Percentiles rank a stretch among this genome's conserved stretches.
phyloP scores from a whole-genome alignment of 768 basidiomycete genomes.

The Leccinum boreale region DNA sequence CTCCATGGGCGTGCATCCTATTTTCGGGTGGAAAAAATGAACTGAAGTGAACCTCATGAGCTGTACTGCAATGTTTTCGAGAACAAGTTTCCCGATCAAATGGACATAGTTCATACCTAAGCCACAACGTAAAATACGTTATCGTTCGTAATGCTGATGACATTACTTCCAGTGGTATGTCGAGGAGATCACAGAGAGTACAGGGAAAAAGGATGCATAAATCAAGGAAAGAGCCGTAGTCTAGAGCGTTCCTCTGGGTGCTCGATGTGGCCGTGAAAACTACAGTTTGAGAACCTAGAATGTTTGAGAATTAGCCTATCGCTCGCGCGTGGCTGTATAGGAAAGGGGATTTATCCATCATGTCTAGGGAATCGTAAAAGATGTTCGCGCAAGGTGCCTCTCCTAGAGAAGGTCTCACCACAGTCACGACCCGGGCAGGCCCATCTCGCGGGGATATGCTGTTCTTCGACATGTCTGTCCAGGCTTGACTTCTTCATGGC shows the following conservation, averaged over 20 bases:
- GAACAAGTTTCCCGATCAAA: neutral
- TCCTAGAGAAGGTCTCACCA: too few species aligned
- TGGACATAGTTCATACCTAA: slow-evolving; percentile 9
- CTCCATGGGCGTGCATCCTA: neutral
- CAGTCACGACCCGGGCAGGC: neutral
- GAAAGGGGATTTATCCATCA: neutral
- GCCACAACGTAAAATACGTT: neutral
- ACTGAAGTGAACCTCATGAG: neutral
- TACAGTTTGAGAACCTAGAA: neutral
- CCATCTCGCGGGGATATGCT: slow-evolving; percentile 13
- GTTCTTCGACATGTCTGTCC: slow-evolving; percentile 8
- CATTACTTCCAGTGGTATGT: neutral
- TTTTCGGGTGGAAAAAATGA: neutral
- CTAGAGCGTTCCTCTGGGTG: neutral
- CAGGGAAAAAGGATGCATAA: neutral
- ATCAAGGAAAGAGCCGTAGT: neutral
- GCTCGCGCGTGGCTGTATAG: neutral
- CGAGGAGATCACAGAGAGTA: neutral
- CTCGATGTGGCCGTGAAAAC: neutral
- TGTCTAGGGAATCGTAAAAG: neutral
- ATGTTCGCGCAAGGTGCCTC: neutral
- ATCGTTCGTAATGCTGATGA: neutral
- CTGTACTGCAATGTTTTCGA: neutral
- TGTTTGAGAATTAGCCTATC: neutral
- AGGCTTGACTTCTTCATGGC: slow-evolving; percentile 11